Evolutionary conservation across 176 grass and related monocot genomes (phyloP), one percentile per base, ranked within the genome.

Genomic region (Oryza glaberrima): DNA sequence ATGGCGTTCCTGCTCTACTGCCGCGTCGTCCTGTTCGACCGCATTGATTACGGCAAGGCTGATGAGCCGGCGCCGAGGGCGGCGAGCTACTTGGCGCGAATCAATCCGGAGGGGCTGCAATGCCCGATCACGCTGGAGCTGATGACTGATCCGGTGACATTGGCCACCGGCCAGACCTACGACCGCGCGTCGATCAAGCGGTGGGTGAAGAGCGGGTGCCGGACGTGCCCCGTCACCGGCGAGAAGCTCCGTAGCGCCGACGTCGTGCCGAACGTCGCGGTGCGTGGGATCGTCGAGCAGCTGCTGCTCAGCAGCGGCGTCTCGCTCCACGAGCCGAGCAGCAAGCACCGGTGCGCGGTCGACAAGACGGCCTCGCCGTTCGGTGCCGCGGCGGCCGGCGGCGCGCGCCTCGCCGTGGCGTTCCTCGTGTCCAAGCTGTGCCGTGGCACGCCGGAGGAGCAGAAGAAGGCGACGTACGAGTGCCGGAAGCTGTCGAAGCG

Each of bases 101-200:
- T 91, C 11, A 85, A 6, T 65, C 66, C 5, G 15, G 89, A 95
- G 11, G 47, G 71, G 17, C 86, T 98, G 81, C 93, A 88, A 34
- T 98, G 96, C 44, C 91, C 93, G 38, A 98, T 98, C 85, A 94
- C 93, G 5, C 84, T 94, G 51, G 96, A 98, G 83, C 65, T 95
- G 41, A 98, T 98, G 96, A 90, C 70, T 4, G 93, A 98, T 51
- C 96, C 96, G 2, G 93, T 98, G 20, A 98, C 89, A 16, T 48
- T 95, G 25, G 61, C 85, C 25, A 94, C 96, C 1, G 96, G 96
- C 5, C 96, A 98, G 66, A 98, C 96, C 30, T 98, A 98, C 88
- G 93, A 95, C 77, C 91, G 93, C 11, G 60, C 85, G 1, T 94
- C 96, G 22, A 98, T 98, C 73, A 86, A 82, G 32, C 88, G 73